These are phyloP conservation scores for Trichophyton rubrum DNA, from an alignment of 2,329 filamentous ascomycete genomes.

Conservation along the genomic window DNA sequence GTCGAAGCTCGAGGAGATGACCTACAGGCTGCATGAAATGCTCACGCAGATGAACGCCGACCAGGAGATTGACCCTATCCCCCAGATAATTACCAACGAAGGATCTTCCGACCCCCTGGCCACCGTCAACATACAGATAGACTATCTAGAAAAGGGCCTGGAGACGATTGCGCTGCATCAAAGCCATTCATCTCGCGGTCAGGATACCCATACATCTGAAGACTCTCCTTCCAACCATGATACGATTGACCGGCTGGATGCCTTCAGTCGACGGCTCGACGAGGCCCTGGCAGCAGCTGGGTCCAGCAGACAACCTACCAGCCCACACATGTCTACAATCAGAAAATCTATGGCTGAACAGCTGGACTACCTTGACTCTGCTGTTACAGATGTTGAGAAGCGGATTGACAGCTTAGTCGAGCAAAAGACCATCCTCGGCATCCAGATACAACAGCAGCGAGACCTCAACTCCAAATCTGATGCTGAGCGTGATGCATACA, in stretches of 20 bases:
- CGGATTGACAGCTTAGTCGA: constrained; percentile 69
- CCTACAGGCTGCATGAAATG: constrained; percentile 52
- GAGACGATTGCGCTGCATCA: constrained; percentile 45
- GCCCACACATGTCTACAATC: constrained; percentile 44
- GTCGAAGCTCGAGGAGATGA: constrained; percentile 54
- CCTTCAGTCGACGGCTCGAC: constrained; percentile 53
- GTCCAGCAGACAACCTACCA: constrained; percentile 31
- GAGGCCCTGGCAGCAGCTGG: constrained; percentile 42
- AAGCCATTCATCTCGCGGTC: constrained; percentile 16
- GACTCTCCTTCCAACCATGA: constrained; percentile 36
- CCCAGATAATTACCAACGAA: constrained; percentile 21
- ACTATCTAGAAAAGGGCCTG: constrained; percentile 58
- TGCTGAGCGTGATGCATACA: constrained; percentile 39
- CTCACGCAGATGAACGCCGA: constrained; percentile 40
- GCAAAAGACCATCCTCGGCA: constrained; percentile 76
- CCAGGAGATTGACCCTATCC: constrained; percentile 27
- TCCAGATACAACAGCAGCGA: constrained; percentile 90
- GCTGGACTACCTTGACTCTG: constrained; percentile 61
- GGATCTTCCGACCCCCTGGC: constrained; percentile 18
- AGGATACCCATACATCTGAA: constrained; percentile 13
- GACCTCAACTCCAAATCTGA: constrained; percentile 85
- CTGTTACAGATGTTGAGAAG: constrained; percentile 65
- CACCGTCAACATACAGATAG: constrained; percentile 45
- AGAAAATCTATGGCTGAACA: constrained; percentile 53
- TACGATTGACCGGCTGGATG: constrained; percentile 36